Base-by-base conservation (phyloP, 2,329 filamentous ascomycete species). In the Aureobasidium pullulans region DNA sequence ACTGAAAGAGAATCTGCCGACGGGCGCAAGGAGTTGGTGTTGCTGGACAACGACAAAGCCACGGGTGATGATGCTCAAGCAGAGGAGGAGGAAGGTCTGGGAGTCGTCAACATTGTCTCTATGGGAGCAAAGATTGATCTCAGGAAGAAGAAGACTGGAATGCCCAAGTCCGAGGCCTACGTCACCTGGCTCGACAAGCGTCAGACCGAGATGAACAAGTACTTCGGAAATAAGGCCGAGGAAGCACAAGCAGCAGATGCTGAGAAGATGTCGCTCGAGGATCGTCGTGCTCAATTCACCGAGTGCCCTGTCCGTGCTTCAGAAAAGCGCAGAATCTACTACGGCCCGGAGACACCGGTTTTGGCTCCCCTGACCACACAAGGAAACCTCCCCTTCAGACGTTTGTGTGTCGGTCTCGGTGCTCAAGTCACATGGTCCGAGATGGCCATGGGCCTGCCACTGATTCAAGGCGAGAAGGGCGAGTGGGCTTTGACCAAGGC, bases 401-500 rank as follows among this genome's bases (percentile, higher is more conserved):
- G 94, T 52, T 83, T 99, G 32, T 96, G 92, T 69, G 86, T 90
- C 11, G 88, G 92, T 59, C 81, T 97, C 28, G 94, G 94, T 37
- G 92, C 91, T 31, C 88, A 96, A 70, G 80, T 96, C 50, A 99
- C 94, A 0, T 99, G 96, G 77, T 97, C 93, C 0, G 94, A 99
- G 74, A 99, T 99, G 94, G 94, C 93, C 4, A 89, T 99, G 82
- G 86, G 90, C 31, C 77, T 96, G 73, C 92, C 93, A 9, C 76
- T 99, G 43, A 81, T 99, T 6, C 91, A 96, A 72, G 94, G 94
- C 37, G 84, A 88, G 64, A 95, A 93, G 74, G 81, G 86, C 1
- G 94, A 99, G 76, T 99, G 94, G 94, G 91, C 94, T 19, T 79
- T 99, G 59, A 84, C 97, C 80, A 95, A 94, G 73, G 90, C 90